Evolutionary conservation across 2,329 filamentous ascomycete genomes (phyloP).

Genomic region (Colletotrichum magnum): DNA sequence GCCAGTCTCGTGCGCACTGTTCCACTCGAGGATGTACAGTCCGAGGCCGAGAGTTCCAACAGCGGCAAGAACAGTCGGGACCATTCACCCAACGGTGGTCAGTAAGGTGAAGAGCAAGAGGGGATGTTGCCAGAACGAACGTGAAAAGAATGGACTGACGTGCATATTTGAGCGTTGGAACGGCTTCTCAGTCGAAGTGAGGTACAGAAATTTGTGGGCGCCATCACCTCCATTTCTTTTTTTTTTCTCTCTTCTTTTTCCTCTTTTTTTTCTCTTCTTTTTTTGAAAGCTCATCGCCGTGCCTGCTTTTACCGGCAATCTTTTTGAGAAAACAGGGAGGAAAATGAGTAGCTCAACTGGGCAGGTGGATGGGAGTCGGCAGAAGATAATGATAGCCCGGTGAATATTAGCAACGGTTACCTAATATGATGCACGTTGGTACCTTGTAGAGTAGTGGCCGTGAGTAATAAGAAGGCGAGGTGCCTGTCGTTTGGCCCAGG

Average conservation of each 20-base stretch:
- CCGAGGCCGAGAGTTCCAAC: conserved; percentile 46
- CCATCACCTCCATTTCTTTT: conserved; percentile 23
- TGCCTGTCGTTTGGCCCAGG: not conserved
- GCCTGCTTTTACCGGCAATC: no score
- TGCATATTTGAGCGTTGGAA: conserved; percentile 24
- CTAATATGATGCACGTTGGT: conserved; percentile 22
- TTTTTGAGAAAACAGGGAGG: no score
- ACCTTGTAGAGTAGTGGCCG: conserved; percentile 10
- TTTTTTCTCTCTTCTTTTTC: no score
- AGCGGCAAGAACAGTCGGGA: conserved; percentile 30
- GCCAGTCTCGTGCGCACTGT: conserved; percentile 51
- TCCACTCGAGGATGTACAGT: conserved; percentile 48
- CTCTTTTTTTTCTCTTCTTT: no score
- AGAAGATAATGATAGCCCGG: not conserved
- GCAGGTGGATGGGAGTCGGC: not conserved
- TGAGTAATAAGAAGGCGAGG: not conserved
- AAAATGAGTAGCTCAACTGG: no score
- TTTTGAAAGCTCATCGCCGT: no score
- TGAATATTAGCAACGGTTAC: conserved; percentile 33
- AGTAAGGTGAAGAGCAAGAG: not conserved
- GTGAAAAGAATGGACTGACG: conserved; percentile 10
- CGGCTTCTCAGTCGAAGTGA: not conserved
- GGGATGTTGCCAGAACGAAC: not conserved
- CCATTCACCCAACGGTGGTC: conserved; percentile 21
- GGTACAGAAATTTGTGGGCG: not conserved